These are phyloP conservation scores for Austroboletus olivaceoglutinosus DNA, from an alignment of 1,284 basidiomycete species.

Conservation along the genomic window DNA sequence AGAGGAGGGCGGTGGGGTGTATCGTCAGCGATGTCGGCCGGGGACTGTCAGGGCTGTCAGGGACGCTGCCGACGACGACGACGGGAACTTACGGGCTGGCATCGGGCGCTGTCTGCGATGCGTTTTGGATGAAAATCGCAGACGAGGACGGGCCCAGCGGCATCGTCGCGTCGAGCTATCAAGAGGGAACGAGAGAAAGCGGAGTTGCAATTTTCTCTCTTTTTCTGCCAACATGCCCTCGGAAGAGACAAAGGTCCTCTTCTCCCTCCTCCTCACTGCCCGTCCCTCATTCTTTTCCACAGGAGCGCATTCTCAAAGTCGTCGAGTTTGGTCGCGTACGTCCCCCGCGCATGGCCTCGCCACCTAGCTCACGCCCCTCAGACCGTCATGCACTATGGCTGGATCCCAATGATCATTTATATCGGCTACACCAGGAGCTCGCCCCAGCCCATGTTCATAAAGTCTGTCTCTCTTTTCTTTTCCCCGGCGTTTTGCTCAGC, in stretches of 20 bases:
- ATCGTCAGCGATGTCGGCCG: conserved; percentile 75
- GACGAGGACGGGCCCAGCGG: conserved; percentile 65
- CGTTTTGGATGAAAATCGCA: conserved; percentile 61
- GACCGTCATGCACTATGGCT: conserved; percentile 88
- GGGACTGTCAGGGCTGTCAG: conserved; percentile 44
- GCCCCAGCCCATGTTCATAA: conserved; percentile 91
- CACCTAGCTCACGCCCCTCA: conserved; percentile 31
- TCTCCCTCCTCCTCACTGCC: conserved; percentile 12
- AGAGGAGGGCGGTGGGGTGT: conserved; percentile 92
- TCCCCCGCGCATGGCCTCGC: conserved; percentile 12
- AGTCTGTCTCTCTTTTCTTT: conserved; percentile 53
- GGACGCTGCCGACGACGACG: conserved; percentile 2
- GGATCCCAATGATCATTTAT: conserved; percentile 94
- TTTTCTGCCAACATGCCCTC: conserved; percentile 62
- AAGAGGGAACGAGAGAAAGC: conserved; percentile 10
- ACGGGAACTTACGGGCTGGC: conserved; percentile 38
- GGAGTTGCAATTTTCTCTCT: conserved; percentile 32
- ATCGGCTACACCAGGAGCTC: conserved; percentile 87
- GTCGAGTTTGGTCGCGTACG: conserved; percentile 78
- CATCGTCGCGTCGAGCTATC: conserved; percentile 50
- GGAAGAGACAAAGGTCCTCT: conserved; percentile 78
- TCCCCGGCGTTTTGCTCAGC: conserved; percentile 9
- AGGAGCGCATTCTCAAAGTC: conserved; percentile 79
- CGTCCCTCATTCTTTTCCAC: neutral
- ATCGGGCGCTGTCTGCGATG: conserved; percentile 32